Evolutionary conservation across 306 rosid species (phyloP).

Genomic region (Dicorynia guianensis): DNA sequence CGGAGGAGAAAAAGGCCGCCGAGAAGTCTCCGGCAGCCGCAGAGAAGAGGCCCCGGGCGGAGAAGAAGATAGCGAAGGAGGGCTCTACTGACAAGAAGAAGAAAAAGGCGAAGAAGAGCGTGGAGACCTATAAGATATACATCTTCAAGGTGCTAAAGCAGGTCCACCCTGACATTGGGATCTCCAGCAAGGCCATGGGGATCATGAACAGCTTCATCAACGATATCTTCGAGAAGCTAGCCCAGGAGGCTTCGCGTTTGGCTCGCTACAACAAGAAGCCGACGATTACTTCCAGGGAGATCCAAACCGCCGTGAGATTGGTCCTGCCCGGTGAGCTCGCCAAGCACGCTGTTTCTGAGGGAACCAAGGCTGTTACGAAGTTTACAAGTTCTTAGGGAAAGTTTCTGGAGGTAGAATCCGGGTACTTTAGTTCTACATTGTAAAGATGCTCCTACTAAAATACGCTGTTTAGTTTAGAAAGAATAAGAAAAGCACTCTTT

Average conservation of each 20-base stretch:
- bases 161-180: slow-evolving; percentile 67
- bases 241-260: slow-evolving; percentile 58
- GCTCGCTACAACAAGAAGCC: slow-evolving; percentile 74
- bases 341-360: slow-evolving; percentile 70
- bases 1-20: slow-evolving; percentile 54
- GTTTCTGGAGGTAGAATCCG: too few species aligned
- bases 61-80: slow-evolving; percentile 62
- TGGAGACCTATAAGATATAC: slow-evolving; percentile 69
- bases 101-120: slow-evolving; percentile 61
- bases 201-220: slow-evolving; percentile 71
- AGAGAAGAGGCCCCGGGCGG: slow-evolving; percentile 66
- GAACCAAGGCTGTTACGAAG: slow-evolving; percentile 70
- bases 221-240: slow-evolving; percentile 68
- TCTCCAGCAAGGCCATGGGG: slow-evolving; percentile 68
- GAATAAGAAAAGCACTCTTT: too few species aligned
- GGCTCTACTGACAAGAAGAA: slow-evolving; percentile 54
- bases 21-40: slow-evolving; percentile 54
- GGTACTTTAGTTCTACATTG: too few species aligned
- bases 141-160: slow-evolving; percentile 73
- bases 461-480: too few species aligned
- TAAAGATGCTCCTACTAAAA: too few species aligned
- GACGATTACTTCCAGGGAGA: slow-evolving; percentile 65
- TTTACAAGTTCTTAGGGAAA: slow-evolving; percentile 63
- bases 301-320: slow-evolving; percentile 63
- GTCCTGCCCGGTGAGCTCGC: slow-evolving; percentile 69